phyloP scores from a whole-genome alignment of 2,329 filamentous ascomycete genomes.

The Venturia carpophila region DNA sequence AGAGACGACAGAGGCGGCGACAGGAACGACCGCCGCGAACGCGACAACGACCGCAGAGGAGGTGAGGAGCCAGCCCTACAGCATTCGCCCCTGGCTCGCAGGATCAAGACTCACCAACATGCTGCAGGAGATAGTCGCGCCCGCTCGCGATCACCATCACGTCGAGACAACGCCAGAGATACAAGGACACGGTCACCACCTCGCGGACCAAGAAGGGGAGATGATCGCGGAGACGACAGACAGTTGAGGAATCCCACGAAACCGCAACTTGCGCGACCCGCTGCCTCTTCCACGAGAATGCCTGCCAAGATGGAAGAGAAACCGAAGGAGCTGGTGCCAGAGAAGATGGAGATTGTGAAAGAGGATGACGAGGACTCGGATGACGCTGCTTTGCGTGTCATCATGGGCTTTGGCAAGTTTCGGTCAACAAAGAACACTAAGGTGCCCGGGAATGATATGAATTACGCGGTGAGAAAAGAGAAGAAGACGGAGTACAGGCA shows the following conservation, averaged over 20 bases:
- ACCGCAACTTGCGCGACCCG: slow-evolving; percentile 1
- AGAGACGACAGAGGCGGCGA: slow-evolving; percentile 4
- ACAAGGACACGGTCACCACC: slow-evolving; percentile 9
- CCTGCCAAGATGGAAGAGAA: not conserved
- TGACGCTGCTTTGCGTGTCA: slow-evolving; percentile 55
- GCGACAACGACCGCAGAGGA: slow-evolving; percentile 13
- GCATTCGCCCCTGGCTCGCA: not conserved
- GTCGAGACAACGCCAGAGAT: slow-evolving; percentile 6
- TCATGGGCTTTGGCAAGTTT: slow-evolving; percentile 89
- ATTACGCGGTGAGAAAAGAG: slow-evolving; percentile 76
- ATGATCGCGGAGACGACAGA: not conserved
- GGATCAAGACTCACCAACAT: slow-evolving; percentile 11
- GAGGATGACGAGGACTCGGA: slow-evolving; percentile 5
- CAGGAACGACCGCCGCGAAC: slow-evolving; percentile 2
- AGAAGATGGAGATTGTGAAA: slow-evolving; percentile 9
- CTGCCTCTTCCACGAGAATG: not conserved
- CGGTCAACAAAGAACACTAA: slow-evolving; percentile 82
- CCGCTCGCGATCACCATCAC: slow-evolving; percentile 18
- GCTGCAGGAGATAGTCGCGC: slow-evolving; percentile 8
- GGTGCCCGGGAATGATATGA: slow-evolving; percentile 72
- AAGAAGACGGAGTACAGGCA: slow-evolving; percentile 94
- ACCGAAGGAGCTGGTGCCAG: not conserved
- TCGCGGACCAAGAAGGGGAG: not conserved
- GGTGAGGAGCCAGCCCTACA: not conserved
- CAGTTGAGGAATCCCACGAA: not conserved